A percentile compares a stretch with the other conserved stretches of the same genome.
Conservation (phyloP, 2,329 filamentous ascomycete genomes). For the Escovopsis weberi region DNA sequence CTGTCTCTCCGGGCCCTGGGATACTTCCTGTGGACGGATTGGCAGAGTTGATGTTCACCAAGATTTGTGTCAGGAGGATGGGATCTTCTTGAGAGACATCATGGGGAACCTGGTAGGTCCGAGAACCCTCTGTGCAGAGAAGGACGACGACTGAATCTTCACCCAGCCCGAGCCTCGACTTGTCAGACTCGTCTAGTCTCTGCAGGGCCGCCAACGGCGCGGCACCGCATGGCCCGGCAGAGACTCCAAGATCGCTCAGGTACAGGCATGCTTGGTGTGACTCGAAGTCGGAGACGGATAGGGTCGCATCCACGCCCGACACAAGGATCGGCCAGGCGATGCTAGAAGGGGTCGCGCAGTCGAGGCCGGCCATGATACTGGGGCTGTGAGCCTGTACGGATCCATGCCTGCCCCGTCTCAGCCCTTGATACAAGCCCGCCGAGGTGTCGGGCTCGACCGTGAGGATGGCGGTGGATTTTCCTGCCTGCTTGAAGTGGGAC, state of each 20-base stretch:
- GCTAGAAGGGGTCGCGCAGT: constrained; percentile 54
- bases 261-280: constrained; percentile 43
- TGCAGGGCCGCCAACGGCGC: constrained; percentile 42
- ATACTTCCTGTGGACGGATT: constrained; percentile 27
- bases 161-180: constrained; percentile 22
- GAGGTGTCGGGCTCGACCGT: constrained; percentile 57
- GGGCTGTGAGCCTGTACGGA: constrained; percentile 37
- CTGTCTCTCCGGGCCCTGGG: constrained; percentile 30
- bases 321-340: constrained; percentile 49
- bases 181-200: constrained; percentile 25
- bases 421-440: constrained; percentile 39
- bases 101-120: constrained; percentile 34
- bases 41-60: constrained; percentile 35
- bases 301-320: constrained; percentile 42
- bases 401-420: constrained; percentile 31
- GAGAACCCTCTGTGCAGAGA: constrained; percentile 44
- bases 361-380: constrained; percentile 62
- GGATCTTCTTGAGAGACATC: constrained; percentile 27
- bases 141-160: constrained; percentile 45
- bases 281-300: constrained; percentile 47
- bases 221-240: constrained; percentile 48
- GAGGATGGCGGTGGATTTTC: constrained; percentile 28
- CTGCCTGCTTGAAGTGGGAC: constrained; percentile 42
- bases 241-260: constrained; percentile 31
- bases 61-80: constrained; percentile 25